phyloP scores from a whole-genome alignment of 768 basidiomycete species.

The Termitomyces sp. region DNA sequence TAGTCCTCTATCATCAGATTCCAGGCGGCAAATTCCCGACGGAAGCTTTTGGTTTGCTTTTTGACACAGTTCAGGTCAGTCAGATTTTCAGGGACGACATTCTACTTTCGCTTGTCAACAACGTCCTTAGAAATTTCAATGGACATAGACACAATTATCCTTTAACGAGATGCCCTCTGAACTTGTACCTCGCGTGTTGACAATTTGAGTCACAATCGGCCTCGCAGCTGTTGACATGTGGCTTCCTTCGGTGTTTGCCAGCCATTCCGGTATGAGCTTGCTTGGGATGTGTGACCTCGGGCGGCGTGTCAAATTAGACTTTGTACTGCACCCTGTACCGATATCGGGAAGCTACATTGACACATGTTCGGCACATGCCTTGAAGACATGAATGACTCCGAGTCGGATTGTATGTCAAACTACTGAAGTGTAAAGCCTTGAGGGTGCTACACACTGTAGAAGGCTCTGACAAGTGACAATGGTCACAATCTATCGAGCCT shows the following conservation, averaged over 20 bases:
- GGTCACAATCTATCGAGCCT: background rate
- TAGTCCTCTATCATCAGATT: slow-evolving; percentile 2
- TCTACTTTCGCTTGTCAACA: background rate
- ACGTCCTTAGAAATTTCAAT: background rate
- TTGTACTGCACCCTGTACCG: background rate
- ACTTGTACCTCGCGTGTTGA: background rate
- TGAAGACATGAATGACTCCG: background rate
- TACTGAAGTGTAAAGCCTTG: background rate
- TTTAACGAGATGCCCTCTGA: background rate
- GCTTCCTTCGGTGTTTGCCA: slow-evolving; percentile 3
- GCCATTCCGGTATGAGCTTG: background rate
- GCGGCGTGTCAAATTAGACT: slow-evolving; percentile 1
- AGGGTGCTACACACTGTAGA: background rate
- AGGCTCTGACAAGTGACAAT: background rate
- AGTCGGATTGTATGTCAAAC: background rate
- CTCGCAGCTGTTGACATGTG: background rate
- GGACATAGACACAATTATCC: background rate
- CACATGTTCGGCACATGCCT: background rate
- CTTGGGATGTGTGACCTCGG: background rate
- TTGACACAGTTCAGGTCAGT: background rate
- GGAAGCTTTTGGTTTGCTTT: background rate
- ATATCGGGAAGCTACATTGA: background rate
- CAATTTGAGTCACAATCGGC: background rate
- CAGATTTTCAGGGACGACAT: background rate
- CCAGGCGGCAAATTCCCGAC: slow-evolving; percentile 3